Evolutionary conservation across 2,329 filamentous ascomycete species (phyloP).

Genomic region (Cercospora sp.): DNA sequence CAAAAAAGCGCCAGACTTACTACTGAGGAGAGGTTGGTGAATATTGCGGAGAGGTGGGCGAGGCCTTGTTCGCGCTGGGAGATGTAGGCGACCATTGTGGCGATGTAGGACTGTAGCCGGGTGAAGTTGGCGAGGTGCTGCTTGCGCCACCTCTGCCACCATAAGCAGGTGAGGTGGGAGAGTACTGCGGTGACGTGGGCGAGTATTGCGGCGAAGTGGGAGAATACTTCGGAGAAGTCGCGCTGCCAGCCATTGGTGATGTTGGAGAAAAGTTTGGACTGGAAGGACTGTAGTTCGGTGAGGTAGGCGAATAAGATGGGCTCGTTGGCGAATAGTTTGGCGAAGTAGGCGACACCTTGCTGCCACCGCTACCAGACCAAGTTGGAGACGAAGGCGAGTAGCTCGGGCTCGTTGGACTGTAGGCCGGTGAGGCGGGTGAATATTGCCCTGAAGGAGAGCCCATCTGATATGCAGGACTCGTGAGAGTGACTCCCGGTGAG

Average conservation of each 20-base stretch:
- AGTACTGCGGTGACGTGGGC: slow-evolving; percentile 67
- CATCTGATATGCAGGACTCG: slow-evolving; percentile 55
- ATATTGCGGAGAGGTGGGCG: slow-evolving; percentile 56
- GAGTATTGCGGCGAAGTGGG: slow-evolving; percentile 46
- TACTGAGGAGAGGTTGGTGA: slow-evolving; percentile 1
- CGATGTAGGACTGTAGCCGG: slow-evolving; percentile 56
- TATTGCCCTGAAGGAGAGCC: slow-evolving; percentile 51
- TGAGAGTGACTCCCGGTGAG: slow-evolving; percentile 52
- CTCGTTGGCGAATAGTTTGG: slow-evolving; percentile 42
- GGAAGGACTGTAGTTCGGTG: slow-evolving; percentile 46
- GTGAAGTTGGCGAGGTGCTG: slow-evolving; percentile 45
- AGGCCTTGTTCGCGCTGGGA: slow-evolving; percentile 40
- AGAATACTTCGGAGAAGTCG: slow-evolving; percentile 39
- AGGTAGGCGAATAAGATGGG: slow-evolving; percentile 40
- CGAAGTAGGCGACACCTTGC: slow-evolving; percentile 34
- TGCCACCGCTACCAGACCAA: slow-evolving; percentile 40
- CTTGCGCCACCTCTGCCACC: slow-evolving; percentile 9
- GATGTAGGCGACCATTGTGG: slow-evolving; percentile 61
- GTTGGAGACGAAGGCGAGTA: slow-evolving; percentile 57
- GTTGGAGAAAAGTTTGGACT: slow-evolving; percentile 35
- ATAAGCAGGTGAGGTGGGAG: slow-evolving; percentile 55
- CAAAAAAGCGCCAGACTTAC: not conserved
- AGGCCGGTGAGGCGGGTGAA: slow-evolving; percentile 52
- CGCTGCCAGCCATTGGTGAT: slow-evolving; percentile 18
- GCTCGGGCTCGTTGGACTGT: slow-evolving; percentile 53